Conservation (phyloP, 78 protist genomes). For the Protostelium mycophagum region DNA sequence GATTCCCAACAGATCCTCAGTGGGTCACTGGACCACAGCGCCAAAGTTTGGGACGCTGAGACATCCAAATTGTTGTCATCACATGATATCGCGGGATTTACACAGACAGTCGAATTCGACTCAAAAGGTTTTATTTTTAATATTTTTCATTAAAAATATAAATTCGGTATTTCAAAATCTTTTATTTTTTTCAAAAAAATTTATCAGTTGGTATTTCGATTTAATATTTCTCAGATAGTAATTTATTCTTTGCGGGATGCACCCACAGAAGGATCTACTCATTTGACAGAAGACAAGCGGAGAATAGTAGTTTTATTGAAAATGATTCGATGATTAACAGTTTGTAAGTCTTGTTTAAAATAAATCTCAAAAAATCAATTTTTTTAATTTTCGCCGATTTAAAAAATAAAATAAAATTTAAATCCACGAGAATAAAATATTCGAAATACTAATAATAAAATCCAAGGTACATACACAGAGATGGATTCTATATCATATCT, state of each 20-base stretch:
- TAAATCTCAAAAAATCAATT: background rate
- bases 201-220: background rate
- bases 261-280: slow-evolving; percentile 30
- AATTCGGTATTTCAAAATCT: background rate
- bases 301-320: slow-evolving; percentile 19
- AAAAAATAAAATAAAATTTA: background rate
- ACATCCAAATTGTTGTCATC: background rate
- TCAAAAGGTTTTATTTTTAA: background rate
- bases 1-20: slow-evolving; percentile 32
- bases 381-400: no score
- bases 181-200: no score
- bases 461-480: slow-evolving; percentile 31
- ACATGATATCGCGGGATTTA: slow-evolving; percentile 30
- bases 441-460: background rate
- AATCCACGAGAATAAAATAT: background rate
- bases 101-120: background rate
- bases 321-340: slow-evolving; percentile 56
- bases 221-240: slow-evolving; percentile 10
- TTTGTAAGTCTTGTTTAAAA: slow-evolving; percentile 14
- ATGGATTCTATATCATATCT: slow-evolving; percentile 47
- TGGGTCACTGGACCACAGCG: slow-evolving; percentile 53
- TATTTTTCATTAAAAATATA: no score
- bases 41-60: slow-evolving; percentile 64
- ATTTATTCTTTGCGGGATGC: slow-evolving; percentile 47
- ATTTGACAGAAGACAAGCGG: slow-evolving; percentile 43